These are phyloP conservation scores for Calonectria pseudoturangicola DNA, from an alignment of 2,329 filamentous ascomycete species.

Conservation along the genomic window DNA sequence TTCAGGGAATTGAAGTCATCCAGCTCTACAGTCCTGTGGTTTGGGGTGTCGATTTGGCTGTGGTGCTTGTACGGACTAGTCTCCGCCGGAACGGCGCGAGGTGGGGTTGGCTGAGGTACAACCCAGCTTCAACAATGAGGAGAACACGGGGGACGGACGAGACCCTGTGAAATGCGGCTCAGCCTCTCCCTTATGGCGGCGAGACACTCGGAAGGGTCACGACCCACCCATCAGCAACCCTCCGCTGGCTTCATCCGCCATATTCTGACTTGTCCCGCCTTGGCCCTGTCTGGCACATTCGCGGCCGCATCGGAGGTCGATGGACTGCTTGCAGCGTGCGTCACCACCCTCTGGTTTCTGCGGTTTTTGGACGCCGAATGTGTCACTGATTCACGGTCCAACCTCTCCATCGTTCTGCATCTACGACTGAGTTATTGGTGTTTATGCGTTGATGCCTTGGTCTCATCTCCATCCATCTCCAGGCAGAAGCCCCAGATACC, in stretches of 20 bases:
- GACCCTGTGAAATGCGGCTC: conserved; percentile 29
- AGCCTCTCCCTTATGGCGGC: not conserved
- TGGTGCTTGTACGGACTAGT: not conserved
- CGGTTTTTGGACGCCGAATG: not conserved
- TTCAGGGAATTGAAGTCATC: not conserved
- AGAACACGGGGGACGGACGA: not conserved
- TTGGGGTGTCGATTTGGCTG: conserved; percentile 7
- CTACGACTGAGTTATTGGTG: conserved; percentile 9
- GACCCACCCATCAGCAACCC: conserved; percentile 26
- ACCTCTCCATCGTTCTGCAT: conserved; percentile 32
- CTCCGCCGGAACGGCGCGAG: conserved; percentile 20
- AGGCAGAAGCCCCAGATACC: conserved; percentile 33
- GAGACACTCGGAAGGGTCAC: not conserved
- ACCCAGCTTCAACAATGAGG: not conserved
- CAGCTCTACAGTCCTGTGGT: not conserved
- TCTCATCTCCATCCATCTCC: conserved; percentile 32
- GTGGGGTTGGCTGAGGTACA: conserved; percentile 1
- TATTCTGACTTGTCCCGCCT: conserved; percentile 28
- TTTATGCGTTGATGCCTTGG: conserved; percentile 20
- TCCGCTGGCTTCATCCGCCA: conserved; percentile 18
- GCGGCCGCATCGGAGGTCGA: conserved; percentile 9
- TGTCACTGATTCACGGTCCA: conserved; percentile 26
- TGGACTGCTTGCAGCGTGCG: conserved; percentile 30
- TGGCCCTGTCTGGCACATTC: conserved; percentile 13
- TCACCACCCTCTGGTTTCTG: conserved; percentile 16